A percentile compares a stretch with the other conserved stretches of the same genome.
Conservation (phyloP, 2,329 filamentous ascomycete genomes). For the Torrubiella hemipterigena region DNA sequence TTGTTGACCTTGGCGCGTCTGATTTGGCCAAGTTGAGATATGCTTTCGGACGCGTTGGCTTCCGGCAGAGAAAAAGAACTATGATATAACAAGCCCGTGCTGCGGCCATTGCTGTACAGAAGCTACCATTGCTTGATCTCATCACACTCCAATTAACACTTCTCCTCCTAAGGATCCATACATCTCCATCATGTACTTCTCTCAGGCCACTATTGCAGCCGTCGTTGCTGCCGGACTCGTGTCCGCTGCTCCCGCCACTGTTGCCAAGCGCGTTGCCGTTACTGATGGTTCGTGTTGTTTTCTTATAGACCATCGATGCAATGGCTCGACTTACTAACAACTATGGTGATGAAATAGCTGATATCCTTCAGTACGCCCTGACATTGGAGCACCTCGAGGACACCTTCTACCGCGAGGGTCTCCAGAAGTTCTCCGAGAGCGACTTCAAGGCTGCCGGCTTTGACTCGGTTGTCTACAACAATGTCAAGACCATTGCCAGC, state of each 20-base stretch:
- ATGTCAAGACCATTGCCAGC: constrained; percentile 48
- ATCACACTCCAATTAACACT: neutral
- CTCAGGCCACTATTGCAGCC: constrained; percentile 6
- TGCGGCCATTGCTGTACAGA: too few species aligned
- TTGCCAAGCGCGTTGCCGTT: constrained; percentile 8
- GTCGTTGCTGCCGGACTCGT: constrained; percentile 7
- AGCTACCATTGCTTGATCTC: neutral
- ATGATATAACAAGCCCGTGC: too few species aligned
- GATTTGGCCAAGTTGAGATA: too few species aligned
- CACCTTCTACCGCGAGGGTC: constrained; percentile 60
- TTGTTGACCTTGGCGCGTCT: too few species aligned
- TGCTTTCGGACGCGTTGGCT: too few species aligned
- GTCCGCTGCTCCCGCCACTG: constrained; percentile 7
- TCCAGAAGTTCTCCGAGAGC: constrained; percentile 50
- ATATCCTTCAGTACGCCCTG: constrained; percentile 32
- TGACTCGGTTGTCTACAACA: constrained; percentile 37
- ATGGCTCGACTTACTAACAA: constrained; percentile 7
- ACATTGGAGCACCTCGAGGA: constrained; percentile 67
- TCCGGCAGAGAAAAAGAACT: too few species aligned
- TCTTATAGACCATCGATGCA: neutral
- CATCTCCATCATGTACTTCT: constrained; percentile 7
- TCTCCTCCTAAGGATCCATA: neutral
- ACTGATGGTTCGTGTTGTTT: constrained; percentile 7
- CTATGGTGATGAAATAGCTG: constrained; percentile 2
- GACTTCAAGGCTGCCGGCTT: constrained; percentile 56